phyloP scores from a whole-genome alignment of 2,329 filamentous ascomycete species.

The Fusarium xylarioides region DNA sequence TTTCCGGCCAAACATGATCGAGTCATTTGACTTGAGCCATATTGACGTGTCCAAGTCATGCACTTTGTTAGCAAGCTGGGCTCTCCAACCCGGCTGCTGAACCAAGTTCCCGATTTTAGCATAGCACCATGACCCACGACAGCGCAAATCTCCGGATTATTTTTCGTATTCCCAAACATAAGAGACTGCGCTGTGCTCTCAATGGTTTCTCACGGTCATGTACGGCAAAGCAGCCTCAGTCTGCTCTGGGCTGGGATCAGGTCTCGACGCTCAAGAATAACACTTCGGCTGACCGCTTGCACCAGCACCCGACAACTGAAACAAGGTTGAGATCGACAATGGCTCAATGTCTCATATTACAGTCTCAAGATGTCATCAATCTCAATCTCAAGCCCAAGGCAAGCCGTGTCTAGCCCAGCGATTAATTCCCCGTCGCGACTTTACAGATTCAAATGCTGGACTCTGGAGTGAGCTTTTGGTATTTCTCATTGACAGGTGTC shows the following conservation, averaged over 20 bases:
- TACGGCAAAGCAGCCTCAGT: neutral
- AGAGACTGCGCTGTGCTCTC: neutral
- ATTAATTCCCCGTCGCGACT: neutral
- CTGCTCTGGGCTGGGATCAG: neutral
- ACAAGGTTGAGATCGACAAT: neutral
- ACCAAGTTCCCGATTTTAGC: too few relatives aligned
- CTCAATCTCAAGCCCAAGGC: neutral
- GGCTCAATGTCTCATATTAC: neutral
- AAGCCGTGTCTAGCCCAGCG: too few relatives aligned
- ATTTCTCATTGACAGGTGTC: neutral
- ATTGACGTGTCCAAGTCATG: neutral
- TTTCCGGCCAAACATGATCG: rapidly evolving
- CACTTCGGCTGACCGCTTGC: too few relatives aligned
- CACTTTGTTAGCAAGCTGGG: neutral
- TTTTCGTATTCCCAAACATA: neutral
- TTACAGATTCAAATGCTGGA: neutral
- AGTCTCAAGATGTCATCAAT: neutral
- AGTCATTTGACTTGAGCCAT: neutral
- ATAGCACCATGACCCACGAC: neutral
- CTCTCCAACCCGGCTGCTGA: neutral
- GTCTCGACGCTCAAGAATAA: neutral
- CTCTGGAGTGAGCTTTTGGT: neutral
- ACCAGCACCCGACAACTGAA: neutral
- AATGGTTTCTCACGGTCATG: neutral
- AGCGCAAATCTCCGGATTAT: rapidly evolving